Evolutionary conservation across 768 basidiomycete species (phyloP), one percentile per base, ranked within the genome.

Genomic region (Lentinula sp.): DNA sequence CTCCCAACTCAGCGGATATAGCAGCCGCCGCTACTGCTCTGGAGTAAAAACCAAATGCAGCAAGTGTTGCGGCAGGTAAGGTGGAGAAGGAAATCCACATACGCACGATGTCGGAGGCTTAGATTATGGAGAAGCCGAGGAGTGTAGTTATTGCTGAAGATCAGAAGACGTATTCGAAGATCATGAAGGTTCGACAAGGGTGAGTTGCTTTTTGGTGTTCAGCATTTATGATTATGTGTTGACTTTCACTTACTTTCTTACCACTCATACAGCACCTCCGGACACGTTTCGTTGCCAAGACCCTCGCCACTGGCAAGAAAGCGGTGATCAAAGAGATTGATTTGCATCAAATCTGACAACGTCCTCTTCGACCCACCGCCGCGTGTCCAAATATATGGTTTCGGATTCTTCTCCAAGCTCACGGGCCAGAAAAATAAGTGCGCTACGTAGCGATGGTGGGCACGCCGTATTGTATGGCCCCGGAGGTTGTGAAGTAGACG

Each of bases 291-390:
- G 95, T 98, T 21, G 96, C 97, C 9, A 98, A 97, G 78, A 90
- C 87, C 6, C 79, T 93, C 23, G 78, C 86, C 5, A 91, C 83
- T 3, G 88, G 90, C 56, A 88, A 85, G 75, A 95, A 95, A 73
- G 92, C 96, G 10, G 95, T 95, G 2, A 96, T 98, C 78, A 98
- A 98, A 78, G 94, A 97, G 80, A 97, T 97, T 95, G 95, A 98
- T 74, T 79, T 97, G 43, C 70, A 98, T 98, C 79, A 97, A 96
- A 71, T 93, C 91, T 2, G 93, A 97, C 69, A 97, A 98, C 65
- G 92, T 98, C 32, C 83, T 99, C 2, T 82, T 99, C 59, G 95
- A 98, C 65, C 86, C 93, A 88, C 43, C 96, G 97, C 13, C 85
- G 89, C 23, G 95, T 99, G 95, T 99, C 67, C 98, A 99, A 78